Evolutionary conservation across 495 filamentous ascomycete species (phyloP), one percentile per base, ranked within the genome.

Genomic region (Aspergillus olivimuriae): DNA sequence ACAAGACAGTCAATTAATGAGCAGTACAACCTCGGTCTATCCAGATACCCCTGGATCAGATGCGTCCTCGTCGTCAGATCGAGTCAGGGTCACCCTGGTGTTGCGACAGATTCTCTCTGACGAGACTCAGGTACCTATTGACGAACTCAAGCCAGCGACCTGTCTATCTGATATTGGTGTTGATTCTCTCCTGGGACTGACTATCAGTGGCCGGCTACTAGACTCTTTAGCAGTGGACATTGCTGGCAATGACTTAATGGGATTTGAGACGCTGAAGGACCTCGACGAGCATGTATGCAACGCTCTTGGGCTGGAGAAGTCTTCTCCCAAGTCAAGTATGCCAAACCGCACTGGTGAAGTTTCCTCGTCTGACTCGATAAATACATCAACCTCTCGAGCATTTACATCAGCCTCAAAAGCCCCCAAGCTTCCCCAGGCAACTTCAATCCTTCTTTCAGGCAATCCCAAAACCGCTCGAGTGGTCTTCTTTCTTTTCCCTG

Each of bases 131-230:
- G 41, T 78, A 18, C 49, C 55, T 4, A 18, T 65, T 5, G 45
- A 51, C 1, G 72, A 77, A 14, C 43, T 77, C 4, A 53, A 52
- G 1, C 49, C 64, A 16, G 54, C 59, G 14, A 47, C 47, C 4
- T 53, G 46, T 10, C 65, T 75, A 34, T 56, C 65, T 5, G 72
- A 73, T 41, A 43, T 72, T 18, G 75, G 76, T 1, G 51, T 80
- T 5, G 75, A 80, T 46, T 74, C 69, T 5, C 66, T 80, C 8
- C 41, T 75, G 32, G 58, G 63, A 2, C 51, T 80, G 18, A 63
- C 61, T 26, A 68, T 77, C 16, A 41, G 52, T 2, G 55, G 61
- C 1, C 48, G 57, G 15, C 55, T 73, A 24, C 53, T 63, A 2
- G 70, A 74, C 38, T 62, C 66, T 22, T 40, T 62, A 3, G 51